phyloP scores from a whole-genome alignment of 2,329 filamentous ascomycete species.

The Paecilomyces niveus region DNA sequence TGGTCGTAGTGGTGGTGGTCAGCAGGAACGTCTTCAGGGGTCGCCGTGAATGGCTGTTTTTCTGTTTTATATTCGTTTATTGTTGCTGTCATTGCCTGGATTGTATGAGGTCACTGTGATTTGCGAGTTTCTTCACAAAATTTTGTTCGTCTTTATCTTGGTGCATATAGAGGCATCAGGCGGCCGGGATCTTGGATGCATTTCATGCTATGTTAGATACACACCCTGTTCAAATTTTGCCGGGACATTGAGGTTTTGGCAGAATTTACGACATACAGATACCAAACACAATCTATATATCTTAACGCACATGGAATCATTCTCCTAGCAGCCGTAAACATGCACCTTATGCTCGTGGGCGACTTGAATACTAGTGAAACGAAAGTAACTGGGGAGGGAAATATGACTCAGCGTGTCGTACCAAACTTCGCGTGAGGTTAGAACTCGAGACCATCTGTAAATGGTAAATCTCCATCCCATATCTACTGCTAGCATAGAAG shows the following conservation, averaged over 20 bases:
- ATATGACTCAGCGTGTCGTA: no score
- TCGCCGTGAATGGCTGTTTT: not conserved
- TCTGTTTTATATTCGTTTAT: not conserved
- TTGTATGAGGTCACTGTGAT: not conserved
- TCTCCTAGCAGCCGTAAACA: no score
- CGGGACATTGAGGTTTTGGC: not conserved
- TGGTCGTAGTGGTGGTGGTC: not conserved
- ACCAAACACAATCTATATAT: not conserved
- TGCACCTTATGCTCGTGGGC: no score
- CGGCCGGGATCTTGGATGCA: not conserved
- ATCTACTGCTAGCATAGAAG: no score
- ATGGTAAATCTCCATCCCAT: no score
- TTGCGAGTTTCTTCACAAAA: not conserved
- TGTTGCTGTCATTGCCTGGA: not conserved
- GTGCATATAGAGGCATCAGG: not conserved
- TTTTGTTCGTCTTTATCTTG: not conserved
- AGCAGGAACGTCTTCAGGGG: not conserved
- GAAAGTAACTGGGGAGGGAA: no score
- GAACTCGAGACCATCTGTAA: no score
- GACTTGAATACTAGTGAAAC: no score
- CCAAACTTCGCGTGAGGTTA: no score
- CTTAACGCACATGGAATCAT: not conserved
- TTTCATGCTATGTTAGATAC: not conserved
- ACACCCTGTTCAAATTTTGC: not conserved
- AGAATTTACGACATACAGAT: not conserved